Conservation (phyloP, 225 moss, liverwort and hornwort genomes). For the Sphagnum contortum region DNA sequence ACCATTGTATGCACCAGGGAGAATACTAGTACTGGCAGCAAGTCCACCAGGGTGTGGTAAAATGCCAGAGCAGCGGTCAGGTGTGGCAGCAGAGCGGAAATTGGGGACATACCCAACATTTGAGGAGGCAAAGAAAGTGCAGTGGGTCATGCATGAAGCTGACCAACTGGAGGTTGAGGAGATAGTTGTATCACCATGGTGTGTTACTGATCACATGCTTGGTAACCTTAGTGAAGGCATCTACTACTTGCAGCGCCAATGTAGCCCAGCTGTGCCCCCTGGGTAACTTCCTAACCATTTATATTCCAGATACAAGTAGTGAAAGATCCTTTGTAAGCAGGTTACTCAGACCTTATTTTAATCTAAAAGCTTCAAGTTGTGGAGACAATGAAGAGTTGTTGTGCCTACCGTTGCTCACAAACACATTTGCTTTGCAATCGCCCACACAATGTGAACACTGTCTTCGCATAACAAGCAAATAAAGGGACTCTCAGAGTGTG, state of each 20-base stretch:
- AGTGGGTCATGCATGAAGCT: slow-evolving; percentile 39
- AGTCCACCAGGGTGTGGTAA: slow-evolving; percentile 48
- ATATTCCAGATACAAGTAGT: too few relatives aligned
- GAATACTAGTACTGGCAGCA: slow-evolving; percentile 28
- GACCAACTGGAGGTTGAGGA: slow-evolving; percentile 37
- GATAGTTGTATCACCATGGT: slow-evolving; percentile 57
- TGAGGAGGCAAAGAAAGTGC: slow-evolving; percentile 29
- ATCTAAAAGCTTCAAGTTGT: too few relatives aligned
- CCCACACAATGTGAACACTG: too few relatives aligned
- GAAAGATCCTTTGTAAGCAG: too few relatives aligned
- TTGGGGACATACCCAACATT: slow-evolving; percentile 43
- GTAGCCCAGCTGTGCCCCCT: slow-evolving; percentile 11
- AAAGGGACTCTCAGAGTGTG: too few relatives aligned
- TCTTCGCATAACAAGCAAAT: too few relatives aligned
- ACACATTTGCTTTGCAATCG: too few relatives aligned
- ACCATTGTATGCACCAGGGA: slow-evolving; percentile 38
- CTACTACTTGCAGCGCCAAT: slow-evolving; percentile 31
- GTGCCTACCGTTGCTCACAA: too few relatives aligned
- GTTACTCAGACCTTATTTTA: too few relatives aligned
- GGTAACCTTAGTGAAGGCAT: slow-evolving; percentile 50
- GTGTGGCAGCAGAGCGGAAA: slow-evolving; percentile 26
- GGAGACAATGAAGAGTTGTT: too few relatives aligned
- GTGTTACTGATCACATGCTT: slow-evolving; percentile 55
- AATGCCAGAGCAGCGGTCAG: slow-evolving; percentile 33
- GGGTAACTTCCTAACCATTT: neutral